Evolutionary conservation across 164 flowering plant genomes (phyloP), one percentile per base, ranked within the genome.

Genomic region (Echeveria elegans): DNA sequence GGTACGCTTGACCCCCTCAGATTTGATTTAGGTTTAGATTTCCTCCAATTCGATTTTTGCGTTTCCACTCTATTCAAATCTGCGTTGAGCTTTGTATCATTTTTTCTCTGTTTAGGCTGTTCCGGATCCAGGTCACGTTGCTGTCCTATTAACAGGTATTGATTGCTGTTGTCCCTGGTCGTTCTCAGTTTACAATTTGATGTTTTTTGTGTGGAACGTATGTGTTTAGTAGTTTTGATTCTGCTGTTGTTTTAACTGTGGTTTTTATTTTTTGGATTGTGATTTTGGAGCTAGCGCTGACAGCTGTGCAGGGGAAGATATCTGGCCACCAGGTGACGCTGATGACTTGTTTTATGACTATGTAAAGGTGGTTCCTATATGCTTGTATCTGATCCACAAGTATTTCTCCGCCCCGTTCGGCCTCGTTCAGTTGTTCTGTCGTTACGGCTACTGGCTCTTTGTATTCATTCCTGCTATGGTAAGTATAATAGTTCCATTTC

Each of bases 321-420:
- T 77, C 96, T 11, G 83, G 81, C 96, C 97, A n/a, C 97, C 97
- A 37, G 85, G 83, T 3, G 99, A 95, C 83, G 96, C 92, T 7
- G 97, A 95, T 72, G 97, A 94, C 64, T 72, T 95, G 77, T 95
- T 95, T 71, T 95, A 95, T 75, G 99, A 98, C 75, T 95, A 92
- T 76, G 92, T 82, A 70, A 75, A 83, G 0, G 47, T 95, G 63
- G 89, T 95, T 73, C 99, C 99, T 52, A 82, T 95, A 74, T 77
- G 69, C 52, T 77, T 95, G 76, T 95, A 85, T 70, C 65, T 92
- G 37, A 72, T 95, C 72, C 94, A 92, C 72, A 92, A 95, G 71
- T 95, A 92, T 79, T 92, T 95, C 82, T 95, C 99, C 14, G 99
- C 82, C 12, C 99, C 99, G 66, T 82, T 96, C 2, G 90, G 97